Base-by-base conservation (phyloP, 176 grass and related monocot species). In the Chrysopogon serrulatus region DNA sequence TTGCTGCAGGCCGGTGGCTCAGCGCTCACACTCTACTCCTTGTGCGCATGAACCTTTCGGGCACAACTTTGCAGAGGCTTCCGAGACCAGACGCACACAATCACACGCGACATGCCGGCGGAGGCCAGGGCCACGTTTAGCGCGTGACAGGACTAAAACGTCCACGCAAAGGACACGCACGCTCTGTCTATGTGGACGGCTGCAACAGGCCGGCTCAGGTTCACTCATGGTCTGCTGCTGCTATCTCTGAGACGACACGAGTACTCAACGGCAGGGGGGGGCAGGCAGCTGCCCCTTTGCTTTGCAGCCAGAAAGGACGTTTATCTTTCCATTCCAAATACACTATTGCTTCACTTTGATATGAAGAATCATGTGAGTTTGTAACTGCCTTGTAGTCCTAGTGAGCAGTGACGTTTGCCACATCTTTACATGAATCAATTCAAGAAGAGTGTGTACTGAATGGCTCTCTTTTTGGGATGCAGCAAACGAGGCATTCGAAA, bases 401-500 rank as follows among this genome's bases (percentile, higher is more conserved):
- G 53, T 56, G 21, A n/a, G 53, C 8, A 71, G 49, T 71, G 16
- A 56, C 14, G 26, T 41, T 14, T 40, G 19, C 14, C 42, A 4
- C 17, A 8, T 80, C 54, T 45, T 10, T 65, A 31, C 14, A 23
- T 28, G 17, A 37, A 84, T 65, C 30, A 11, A 62, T 40, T 81
- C n/a, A 71, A 47, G 41, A 69, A 48, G 6, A 53, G 21, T 56
- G 51, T 18, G 6, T 14, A 76, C 45, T 65, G 53, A 78, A 13
- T 47, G 21, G 1, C 5, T 73, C 1, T 30, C 32, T 39, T 59
- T 78, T 71, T 13, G 41, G 32, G 64, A 78, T 61, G 79, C 74
- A 90, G 88, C 45, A 74, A 86, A 53, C 4, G 84, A 68, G 63
- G 83, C 84, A 36, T 91, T 89, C 49, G 86, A 85, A 37, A 91